phyloP scores from a whole-genome alignment of 2,329 filamentous ascomycete genomes.

The Septoria petroselini region DNA sequence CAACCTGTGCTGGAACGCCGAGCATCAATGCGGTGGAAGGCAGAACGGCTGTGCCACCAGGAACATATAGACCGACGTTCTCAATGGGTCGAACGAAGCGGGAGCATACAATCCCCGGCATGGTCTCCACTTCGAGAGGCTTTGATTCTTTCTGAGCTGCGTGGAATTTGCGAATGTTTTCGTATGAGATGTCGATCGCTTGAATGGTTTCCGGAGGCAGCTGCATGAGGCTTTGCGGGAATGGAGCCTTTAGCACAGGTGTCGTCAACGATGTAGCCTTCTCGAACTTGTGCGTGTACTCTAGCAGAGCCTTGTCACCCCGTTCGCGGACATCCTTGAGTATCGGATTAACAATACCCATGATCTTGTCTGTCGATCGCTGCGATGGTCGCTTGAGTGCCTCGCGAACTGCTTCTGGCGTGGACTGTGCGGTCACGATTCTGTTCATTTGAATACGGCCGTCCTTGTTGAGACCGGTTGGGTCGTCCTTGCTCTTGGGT shows the following conservation, averaged over 20 bases:
- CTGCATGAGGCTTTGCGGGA: slow-evolving; percentile 80
- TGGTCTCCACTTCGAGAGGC: slow-evolving; percentile 84
- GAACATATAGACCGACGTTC: slow-evolving; percentile 92
- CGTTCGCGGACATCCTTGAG: slow-evolving; percentile 79
- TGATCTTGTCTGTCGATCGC: slow-evolving; percentile 88
- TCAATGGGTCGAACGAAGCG: slow-evolving; percentile 92
- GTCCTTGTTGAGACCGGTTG: slow-evolving; percentile 46
- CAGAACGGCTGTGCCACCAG: slow-evolving; percentile 93
- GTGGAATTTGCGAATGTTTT: slow-evolving; percentile 94
- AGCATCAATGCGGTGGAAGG: slow-evolving; percentile 97
- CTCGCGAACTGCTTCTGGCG: slow-evolving; percentile 63
- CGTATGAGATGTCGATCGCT: slow-evolving; percentile 90
- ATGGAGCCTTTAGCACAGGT: slow-evolving; percentile 85
- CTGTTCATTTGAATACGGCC: slow-evolving; percentile 78
- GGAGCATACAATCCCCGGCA: slow-evolving; percentile 94
- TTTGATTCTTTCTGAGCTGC: slow-evolving; percentile 77
- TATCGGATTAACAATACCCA: slow-evolving; percentile 87
- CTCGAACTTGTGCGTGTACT: slow-evolving; percentile 97
- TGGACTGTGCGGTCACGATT: slow-evolving; percentile 65
- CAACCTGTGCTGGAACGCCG: slow-evolving; percentile 95
- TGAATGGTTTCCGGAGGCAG: slow-evolving; percentile 77
- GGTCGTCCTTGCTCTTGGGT: slow-evolving; percentile 53
- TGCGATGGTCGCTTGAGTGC: slow-evolving; percentile 87
- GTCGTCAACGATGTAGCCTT: slow-evolving; percentile 88
- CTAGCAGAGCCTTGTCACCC: slow-evolving; percentile 83